Percentiles rank a stretch among this genome's conserved stretches.
These are phyloP conservation scores for Diaporthe eres DNA, from an alignment of 2,329 filamentous ascomycete species.

Conservation along the genomic window DNA sequence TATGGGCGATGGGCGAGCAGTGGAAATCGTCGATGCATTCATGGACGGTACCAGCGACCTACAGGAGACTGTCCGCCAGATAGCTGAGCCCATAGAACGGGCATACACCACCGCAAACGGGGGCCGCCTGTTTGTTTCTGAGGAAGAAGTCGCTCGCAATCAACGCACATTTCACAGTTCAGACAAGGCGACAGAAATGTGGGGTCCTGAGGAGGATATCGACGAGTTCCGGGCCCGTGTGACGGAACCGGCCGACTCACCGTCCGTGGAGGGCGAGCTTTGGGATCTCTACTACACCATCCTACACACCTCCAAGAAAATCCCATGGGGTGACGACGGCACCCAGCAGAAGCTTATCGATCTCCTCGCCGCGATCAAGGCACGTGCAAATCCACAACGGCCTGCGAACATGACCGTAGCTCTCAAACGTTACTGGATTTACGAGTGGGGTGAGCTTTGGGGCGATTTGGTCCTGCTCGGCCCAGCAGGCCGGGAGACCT, in stretches of 20 bases:
- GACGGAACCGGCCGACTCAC: background rate
- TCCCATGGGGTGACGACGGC: conserved; percentile 38
- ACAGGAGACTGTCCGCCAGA: background rate
- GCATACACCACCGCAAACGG: conserved; percentile 32
- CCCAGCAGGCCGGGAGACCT: conserved; percentile 38
- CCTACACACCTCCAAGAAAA: conserved; percentile 44
- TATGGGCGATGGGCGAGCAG: background rate
- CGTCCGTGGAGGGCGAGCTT: conserved; percentile 39
- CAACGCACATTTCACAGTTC: background rate
- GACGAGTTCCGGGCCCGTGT: background rate
- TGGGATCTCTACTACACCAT: conserved; percentile 44
- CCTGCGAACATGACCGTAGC: conserved; percentile 30
- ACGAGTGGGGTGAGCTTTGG: background rate
- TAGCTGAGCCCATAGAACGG: conserved; percentile 32
- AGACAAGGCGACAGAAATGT: conserved; percentile 24
- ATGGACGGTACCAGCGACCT: background rate
- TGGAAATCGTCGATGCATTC: conserved; percentile 22
- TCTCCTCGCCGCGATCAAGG: conserved; percentile 40
- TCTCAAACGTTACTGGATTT: conserved; percentile 11
- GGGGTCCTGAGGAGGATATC: conserved; percentile 20
- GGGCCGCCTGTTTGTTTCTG: conserved; percentile 22
- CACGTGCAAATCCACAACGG: conserved; percentile 39
- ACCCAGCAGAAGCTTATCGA: conserved; percentile 40
- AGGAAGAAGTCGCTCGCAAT: conserved; percentile 1
- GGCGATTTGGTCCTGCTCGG: conserved; percentile 30